Conservation (phyloP, 1,284 basidiomycete species). For the Anthracocystis panici-leucophaei region DNA sequence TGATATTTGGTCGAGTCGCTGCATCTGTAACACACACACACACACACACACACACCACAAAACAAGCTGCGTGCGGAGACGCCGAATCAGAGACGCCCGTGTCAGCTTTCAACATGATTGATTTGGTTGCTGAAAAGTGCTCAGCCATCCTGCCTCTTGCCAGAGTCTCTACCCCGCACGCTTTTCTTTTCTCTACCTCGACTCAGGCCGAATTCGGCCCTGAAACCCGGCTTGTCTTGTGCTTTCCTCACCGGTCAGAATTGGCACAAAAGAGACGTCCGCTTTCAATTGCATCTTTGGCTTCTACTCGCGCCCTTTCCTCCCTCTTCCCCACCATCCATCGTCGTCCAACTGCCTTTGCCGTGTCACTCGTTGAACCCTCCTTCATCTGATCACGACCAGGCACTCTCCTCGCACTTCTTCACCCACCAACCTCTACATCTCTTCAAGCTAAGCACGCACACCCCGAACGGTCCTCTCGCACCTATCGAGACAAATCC, state of each 20-base stretch:
- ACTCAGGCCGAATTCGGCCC: background rate
- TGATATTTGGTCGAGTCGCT: too few species aligned
- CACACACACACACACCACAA: too few species aligned
- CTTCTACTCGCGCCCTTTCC: background rate
- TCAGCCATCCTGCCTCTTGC: background rate
- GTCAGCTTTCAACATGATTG: slow-evolving; percentile 5
- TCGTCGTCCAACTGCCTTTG: background rate
- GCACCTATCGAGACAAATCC: slow-evolving; percentile 32
- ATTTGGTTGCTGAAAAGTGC: background rate
- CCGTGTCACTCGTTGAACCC: background rate
- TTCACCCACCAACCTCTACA: background rate
- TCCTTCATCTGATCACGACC: background rate
- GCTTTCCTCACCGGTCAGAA: background rate
- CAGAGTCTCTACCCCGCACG: background rate
- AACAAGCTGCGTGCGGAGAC: background rate
- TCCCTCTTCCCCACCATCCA: background rate
- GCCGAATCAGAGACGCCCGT: background rate
- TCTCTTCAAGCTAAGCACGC: background rate
- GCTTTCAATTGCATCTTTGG: slow-evolving; percentile 4
- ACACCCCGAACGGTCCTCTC: slow-evolving; percentile 16
- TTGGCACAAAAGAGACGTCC: background rate
- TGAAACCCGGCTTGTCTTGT: background rate
- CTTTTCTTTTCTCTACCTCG: background rate
- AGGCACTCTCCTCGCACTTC: background rate
- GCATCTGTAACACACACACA: too few species aligned